Conservation (phyloP, 345 rosid genomes). For the Salix caprea region DNA sequence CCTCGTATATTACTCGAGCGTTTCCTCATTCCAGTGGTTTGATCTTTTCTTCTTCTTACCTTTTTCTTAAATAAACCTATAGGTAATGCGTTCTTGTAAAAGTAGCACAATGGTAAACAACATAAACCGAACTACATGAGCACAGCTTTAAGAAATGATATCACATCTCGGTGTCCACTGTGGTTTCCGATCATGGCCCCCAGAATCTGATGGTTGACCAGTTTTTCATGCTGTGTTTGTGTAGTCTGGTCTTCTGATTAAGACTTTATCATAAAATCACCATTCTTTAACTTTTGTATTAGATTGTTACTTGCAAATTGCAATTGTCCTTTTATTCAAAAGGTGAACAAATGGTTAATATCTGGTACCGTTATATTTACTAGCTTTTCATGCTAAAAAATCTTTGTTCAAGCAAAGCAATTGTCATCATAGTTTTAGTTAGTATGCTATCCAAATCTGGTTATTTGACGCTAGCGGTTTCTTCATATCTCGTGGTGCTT, state of each 20-base stretch:
- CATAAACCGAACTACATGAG: neutral
- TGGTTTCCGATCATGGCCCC: neutral
- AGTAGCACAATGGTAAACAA: neutral
- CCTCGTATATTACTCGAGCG: neutral
- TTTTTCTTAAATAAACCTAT: neutral
- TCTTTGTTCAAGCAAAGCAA: neutral
- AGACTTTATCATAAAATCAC: neutral
- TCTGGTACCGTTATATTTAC: neutral
- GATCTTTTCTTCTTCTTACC: neutral
- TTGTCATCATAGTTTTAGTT: neutral
- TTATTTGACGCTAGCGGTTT: neutral
- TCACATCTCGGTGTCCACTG: neutral
- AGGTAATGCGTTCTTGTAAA: neutral
- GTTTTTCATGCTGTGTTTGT: neutral
- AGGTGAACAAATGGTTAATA: neutral
- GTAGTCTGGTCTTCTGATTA: neutral
- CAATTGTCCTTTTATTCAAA: neutral
- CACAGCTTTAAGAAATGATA: neutral
- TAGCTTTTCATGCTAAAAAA: neutral
- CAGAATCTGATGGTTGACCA: neutral
- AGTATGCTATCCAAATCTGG: neutral
- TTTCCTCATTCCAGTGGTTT: neutral
- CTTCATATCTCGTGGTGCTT: neutral
- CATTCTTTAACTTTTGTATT: neutral
- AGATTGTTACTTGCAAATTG: neutral